Evolutionary conservation across 306 rosid genomes (phyloP), one percentile per base, ranked within the genome.

Genomic region (Trifolium pratense): DNA sequence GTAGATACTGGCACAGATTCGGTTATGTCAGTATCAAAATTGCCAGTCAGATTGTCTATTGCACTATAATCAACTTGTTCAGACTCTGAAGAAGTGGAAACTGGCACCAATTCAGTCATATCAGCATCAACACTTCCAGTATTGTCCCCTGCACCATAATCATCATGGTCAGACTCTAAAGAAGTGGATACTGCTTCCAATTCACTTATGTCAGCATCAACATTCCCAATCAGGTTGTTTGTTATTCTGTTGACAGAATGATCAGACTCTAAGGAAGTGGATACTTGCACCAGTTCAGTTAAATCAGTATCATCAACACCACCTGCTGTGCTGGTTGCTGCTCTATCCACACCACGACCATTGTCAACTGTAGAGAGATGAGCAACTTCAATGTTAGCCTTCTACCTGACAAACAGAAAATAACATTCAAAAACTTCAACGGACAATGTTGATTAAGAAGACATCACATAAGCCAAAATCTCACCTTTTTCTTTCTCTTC

Each of bases 321-420:
- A 34, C 37, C 34, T 43, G 16, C 61, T 65, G 16, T 16, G 51
- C 32, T 66, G 71, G 60, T 17, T 56, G 49, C 20, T 12, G 59
- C 52, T 77, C 60, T 65, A 68, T 79, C 81, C 29, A 55, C 58
- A 37, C 53, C 32, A 10, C 48, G 32, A 53, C 29, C 58, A 61
- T 45, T 58, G 59, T 71, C 82, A 83, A 57, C 86, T 82, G 81
- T 77, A 81, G 89, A 81, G 78, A 74, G 82, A 77, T 68, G 78
- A 83, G 85, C 80, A 84, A 82, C 85, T 78, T 79, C 87, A 79
- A 71, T 84, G 84, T 81, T 78, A 80, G 84, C 85, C 80, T 76
- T 81, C 77, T 82, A 77, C 84, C 82, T 79, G 83, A 71, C 74
- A 86, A 63, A 62, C 59, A 76, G 71, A 71, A 71, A 68, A 79